These are phyloP conservation scores for Mortierella antarctica DNA, from an alignment of 192 early-diverging fungal genomes.

Conservation along the genomic window DNA sequence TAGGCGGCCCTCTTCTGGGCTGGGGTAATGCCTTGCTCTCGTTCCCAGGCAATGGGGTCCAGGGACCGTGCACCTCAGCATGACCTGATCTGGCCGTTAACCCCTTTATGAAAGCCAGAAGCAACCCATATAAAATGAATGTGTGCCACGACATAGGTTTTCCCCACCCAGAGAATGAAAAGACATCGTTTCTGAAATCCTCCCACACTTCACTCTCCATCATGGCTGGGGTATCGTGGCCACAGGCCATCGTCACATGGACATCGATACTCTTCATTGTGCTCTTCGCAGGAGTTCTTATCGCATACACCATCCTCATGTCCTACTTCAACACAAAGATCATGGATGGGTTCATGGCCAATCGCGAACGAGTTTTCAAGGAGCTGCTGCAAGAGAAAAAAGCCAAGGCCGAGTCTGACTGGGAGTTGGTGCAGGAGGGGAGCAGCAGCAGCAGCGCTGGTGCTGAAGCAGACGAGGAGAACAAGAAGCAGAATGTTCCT, in stretches of 20 bases:
- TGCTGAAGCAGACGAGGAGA: not conserved
- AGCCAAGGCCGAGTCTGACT: not conserved
- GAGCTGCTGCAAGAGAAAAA: slow-evolving; percentile 14
- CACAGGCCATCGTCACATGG: slow-evolving; percentile 1
- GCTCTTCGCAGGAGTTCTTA: not conserved
- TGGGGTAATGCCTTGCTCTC: no score
- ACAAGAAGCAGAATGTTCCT: slow-evolving; percentile 37
- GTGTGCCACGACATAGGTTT: no score
- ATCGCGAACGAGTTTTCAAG: slow-evolving; percentile 36
- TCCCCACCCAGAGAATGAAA: not conserved
- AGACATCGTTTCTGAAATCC: not conserved
- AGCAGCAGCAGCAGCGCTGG: not conserved
- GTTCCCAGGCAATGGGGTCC: no score
- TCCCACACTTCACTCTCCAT: not conserved
- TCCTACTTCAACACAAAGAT: slow-evolving; percentile 33
- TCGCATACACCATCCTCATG: slow-evolving; percentile 25
- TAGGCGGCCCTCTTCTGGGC: no score
- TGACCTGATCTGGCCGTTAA: not conserved
- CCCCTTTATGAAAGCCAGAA: no score
- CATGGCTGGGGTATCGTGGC: slow-evolving; percentile 8
- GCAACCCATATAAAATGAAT: no score
- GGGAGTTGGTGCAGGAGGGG: not conserved
- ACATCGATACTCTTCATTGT: slow-evolving; percentile 9
- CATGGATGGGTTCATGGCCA: slow-evolving; percentile 16
- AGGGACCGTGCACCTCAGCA: not conserved